Base-by-base conservation (phyloP, 2,329 filamentous ascomycete genomes). In the Phoma sp. region DNA sequence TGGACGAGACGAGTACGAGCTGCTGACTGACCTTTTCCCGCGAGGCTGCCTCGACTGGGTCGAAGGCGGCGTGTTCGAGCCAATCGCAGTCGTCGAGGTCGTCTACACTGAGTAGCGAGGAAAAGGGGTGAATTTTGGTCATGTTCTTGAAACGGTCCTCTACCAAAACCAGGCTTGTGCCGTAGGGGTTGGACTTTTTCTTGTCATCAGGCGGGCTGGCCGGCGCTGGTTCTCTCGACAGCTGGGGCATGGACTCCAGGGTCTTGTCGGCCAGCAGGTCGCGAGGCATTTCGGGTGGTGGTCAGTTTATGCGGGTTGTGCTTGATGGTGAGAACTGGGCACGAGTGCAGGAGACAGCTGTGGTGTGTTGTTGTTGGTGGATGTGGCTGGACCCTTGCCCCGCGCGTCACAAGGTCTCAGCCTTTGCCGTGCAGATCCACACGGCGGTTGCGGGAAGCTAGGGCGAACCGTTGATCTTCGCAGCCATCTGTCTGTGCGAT, bases 111-210 rank as follows among this genome's bases (percentile, higher is more conserved):
- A 97, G 82, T 25, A 89, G 84, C 47, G 90, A 86, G n/a, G 90
- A 84, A 67, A 90, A 89, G 24, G 91, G 87, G 68, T 90, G 84
- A 67, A 91, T 84, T 45, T 84, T 80, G 65, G 32, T 88, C 87
- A 38, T 51, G 6, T 24, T 22, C 62, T 72, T 67, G 60, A 68
- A 68, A 17, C 62, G 54, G 25, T 71, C 66, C 22, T 72, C 67
- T 22, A 69, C 55, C 4, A 69, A 55, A 2, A 55, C 36, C 17
- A 55, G 19, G n/a, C 39, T 25, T 0, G 52, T 51, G 10, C 47
- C 52, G 37, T 55, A 43, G 12, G 52, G 41, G 37, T 55, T 45
- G 22, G 49, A 44, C 3, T 55, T 43, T 22, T 40, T 46, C 12
- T 60, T 41, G 19, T 58, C 43, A 10, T 58, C 53, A 17, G 61